Evolutionary conservation across 2,329 filamentous ascomycete species (phyloP), one percentile per base, ranked within the genome.

Genomic region (Fusarium albidum): DNA sequence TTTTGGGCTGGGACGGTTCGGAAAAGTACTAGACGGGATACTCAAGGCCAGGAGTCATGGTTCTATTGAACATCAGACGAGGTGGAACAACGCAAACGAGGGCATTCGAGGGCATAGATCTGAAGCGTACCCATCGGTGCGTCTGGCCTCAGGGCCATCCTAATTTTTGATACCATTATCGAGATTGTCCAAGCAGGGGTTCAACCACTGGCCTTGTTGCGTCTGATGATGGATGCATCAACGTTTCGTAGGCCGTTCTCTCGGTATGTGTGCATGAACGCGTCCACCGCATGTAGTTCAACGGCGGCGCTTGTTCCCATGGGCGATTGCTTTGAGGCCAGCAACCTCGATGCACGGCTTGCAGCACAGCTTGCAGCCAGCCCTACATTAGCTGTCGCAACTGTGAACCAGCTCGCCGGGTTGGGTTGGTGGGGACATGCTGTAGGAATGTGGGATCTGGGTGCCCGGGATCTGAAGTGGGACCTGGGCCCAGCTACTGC

Each of bases 1-100:
- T 26, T 55, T 52, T 66, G 44, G 33, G 47, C 48, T 53, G 49
- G 60, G 52, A 63, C 48, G 62, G 62, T 61, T 61, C 53, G 62
- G 64, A 57, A 67, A 66, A 66, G 56, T 64, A 65, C 43, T 59
- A 67, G 64, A 66, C 53, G 53, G 64, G 51, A 58, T 49, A 58
- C 61, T 64, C 50, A 54, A 35, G 44, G 43, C 63, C 50, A 49
- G 60, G 45, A 54, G 51, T 58, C 33, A 59, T 55, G 47, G 52
- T 58, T 49, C 54, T 38, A 61, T 53, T 46, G 49, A 48, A 64
- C 55, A 59, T 58, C 52, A 53, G 42, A 46, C 48, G 64, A 64
- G 59, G 58, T 53, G 57, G 59, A 55, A 57, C 32, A 39, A 45
- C 51, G 55, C 52, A 49, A 61, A 64, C 51, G 62, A 49, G 52